Percentiles rank a stretch among this genome's conserved stretches.
Evolutionary conservation across 1,139 yeast species (phyloP).

Genomic region (Diutina catenulata): DNA sequence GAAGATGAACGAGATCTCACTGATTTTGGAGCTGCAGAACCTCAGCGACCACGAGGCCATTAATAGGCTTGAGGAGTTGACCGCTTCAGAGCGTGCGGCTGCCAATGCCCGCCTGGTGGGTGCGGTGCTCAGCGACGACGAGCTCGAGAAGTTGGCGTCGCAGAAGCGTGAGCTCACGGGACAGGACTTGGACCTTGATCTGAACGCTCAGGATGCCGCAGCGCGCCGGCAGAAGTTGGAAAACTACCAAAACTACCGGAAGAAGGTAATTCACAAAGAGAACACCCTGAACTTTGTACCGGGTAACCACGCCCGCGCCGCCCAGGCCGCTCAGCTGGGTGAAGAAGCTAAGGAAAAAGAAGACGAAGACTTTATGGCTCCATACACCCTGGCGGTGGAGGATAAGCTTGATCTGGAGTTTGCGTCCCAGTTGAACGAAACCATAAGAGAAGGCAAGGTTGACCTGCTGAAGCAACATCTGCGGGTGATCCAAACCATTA

Average conservation of each 20-base stretch:
- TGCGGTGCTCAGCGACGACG: conserved; percentile 31
- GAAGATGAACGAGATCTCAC: conserved; percentile 29
- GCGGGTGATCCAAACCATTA: conserved; percentile 54
- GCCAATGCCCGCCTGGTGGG: conserved; percentile 49
- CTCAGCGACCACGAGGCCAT: conserved; percentile 29
- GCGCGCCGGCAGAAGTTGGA: conserved; percentile 33
- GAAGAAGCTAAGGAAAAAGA: conserved; percentile 1
- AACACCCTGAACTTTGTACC: conserved; percentile 18
- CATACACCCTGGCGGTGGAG: conserved; percentile 64
- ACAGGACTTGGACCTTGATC: conserved; percentile 26
- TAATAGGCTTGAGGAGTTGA: conserved; percentile 40
- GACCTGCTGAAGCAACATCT: conserved; percentile 46
- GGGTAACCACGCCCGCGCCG: conserved; percentile 9
- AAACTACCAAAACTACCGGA: conserved; percentile 37
- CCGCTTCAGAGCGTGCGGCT: conserved; percentile 50
- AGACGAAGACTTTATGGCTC: conserved; percentile 32
- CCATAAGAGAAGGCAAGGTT: conserved; percentile 48
- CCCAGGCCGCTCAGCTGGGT: conserved; percentile 7
- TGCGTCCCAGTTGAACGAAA: conserved; percentile 48
- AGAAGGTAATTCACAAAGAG: conserved; percentile 37
- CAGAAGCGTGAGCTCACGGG: conserved; percentile 35
- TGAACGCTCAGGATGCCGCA: conserved; percentile 35
- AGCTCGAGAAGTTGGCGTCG: conserved; percentile 23
- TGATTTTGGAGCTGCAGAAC: conserved; percentile 30
- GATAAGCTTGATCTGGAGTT: conserved; percentile 55